Evolutionary conservation across 257 asterid species (phyloP).

Genomic region (Capsicum baccatum): DNA sequence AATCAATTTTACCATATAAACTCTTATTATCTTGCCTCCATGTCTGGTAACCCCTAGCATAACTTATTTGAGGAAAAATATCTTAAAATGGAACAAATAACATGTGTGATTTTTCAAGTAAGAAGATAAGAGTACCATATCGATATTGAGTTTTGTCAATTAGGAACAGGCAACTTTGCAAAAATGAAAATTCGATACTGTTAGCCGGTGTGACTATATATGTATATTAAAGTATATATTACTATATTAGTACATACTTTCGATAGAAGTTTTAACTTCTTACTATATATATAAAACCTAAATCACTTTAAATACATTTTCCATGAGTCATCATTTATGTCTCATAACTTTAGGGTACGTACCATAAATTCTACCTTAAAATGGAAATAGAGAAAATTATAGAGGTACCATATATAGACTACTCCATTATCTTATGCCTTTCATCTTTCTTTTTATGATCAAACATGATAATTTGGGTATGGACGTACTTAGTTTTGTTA

Average conservation of each 20-base stretch:
- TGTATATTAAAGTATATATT: too few species aligned
- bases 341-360: background rate
- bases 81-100: background rate
- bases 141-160: background rate
- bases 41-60: background rate
- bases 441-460: background rate
- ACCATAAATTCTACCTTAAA: slow-evolving; percentile 9
- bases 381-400: slow-evolving; percentile 19
- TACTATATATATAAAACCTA: background rate
- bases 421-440: background rate
- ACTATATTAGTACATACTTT: background rate
- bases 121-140: background rate
- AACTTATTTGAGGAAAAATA: slow-evolving; percentile 2
- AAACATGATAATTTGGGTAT: slow-evolving; percentile 9
- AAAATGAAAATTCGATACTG: background rate
- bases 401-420: background rate
- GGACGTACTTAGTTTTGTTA: background rate
- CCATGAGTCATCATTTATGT: background rate
- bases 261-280: background rate
- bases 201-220: too few species aligned
- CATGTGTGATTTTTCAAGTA: background rate
- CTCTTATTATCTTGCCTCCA: too few species aligned
- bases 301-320: background rate
- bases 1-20: too few species aligned
- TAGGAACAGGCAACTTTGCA: background rate